A percentile compares a stretch with the other conserved stretches of the same genome.
phyloP scores from a whole-genome alignment of 2,329 filamentous ascomycete genomes.

The Venturia pyrina region DNA sequence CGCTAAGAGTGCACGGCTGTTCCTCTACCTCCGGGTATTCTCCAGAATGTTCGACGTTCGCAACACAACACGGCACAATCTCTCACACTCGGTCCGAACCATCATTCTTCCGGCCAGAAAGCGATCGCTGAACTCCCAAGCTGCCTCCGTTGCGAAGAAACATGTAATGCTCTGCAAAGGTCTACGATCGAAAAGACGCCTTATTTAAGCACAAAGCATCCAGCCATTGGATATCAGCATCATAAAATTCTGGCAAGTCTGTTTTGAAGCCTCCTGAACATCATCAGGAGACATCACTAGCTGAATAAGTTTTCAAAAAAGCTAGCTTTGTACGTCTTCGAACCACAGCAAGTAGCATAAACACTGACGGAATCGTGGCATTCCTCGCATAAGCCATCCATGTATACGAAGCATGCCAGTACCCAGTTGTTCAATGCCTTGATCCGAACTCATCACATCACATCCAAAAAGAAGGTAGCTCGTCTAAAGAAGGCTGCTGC shows the following conservation, averaged over 20 bases:
- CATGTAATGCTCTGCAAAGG: neutral
- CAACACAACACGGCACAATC: neutral
- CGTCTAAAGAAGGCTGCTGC: constrained; percentile 55
- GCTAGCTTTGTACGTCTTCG: neutral
- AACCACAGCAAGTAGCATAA: neutral
- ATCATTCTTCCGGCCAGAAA: neutral
- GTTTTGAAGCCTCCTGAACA: too few species aligned
- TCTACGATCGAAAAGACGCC: too few species aligned
- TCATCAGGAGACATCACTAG: too few species aligned
- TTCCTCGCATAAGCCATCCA: neutral
- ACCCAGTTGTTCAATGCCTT: constrained; percentile 42
- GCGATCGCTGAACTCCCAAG: neutral
- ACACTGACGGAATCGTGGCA: neutral
- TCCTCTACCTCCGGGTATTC: neutral
- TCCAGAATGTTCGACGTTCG: neutral
- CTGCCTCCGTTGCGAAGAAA: neutral
- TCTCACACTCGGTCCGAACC: neutral
- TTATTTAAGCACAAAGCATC: neutral
- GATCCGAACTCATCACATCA: constrained; percentile 73
- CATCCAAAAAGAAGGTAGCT: constrained; percentile 63
- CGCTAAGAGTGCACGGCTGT: neutral
- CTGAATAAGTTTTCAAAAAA: too few species aligned
- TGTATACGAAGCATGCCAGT: neutral
- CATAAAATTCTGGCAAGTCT: neutral
- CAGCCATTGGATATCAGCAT: too few species aligned